A percentile compares a stretch with the other conserved stretches of the same genome.
Conservation (phyloP, 1,139 yeast species). For the Nakaseomyces delphensis region DNA sequence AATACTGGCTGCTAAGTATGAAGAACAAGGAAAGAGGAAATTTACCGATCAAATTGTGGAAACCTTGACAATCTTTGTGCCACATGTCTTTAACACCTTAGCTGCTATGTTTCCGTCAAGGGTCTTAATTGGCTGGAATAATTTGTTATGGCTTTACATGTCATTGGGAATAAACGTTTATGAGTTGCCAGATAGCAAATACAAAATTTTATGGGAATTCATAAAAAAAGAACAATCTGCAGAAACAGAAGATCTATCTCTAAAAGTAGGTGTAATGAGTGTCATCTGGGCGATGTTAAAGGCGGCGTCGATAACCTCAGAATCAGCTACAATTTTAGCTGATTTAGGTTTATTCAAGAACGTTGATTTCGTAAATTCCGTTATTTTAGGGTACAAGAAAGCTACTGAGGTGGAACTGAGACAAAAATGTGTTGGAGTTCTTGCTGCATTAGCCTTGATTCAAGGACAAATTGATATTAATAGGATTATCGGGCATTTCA, state of each 20-base stretch:
- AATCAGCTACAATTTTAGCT: conserved; percentile 11
- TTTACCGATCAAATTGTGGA: conserved; percentile 27
- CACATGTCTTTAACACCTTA: conserved; percentile 37
- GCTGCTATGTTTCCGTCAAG: conserved; percentile 42
- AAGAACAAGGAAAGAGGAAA: conserved; percentile 16
- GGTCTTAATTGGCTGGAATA: conserved; percentile 60
- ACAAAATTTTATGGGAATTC: conserved; percentile 12
- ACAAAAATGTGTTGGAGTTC: conserved; percentile 38
- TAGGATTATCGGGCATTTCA: conserved; percentile 39
- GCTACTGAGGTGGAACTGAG: conserved; percentile 19
- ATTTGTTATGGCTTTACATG: conserved; percentile 46
- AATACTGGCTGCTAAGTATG: conserved; percentile 34
- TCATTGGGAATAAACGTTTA: conserved; percentile 18
- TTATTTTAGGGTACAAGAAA: conserved; percentile 21
- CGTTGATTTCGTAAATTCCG: conserved; percentile 15
- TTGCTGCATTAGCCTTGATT: conserved; percentile 47
- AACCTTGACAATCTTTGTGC: conserved; percentile 34
- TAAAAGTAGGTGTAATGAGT: conserved; percentile 45
- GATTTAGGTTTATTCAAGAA: conserved; percentile 20
- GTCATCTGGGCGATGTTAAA: conserved; percentile 54
- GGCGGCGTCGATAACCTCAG: conserved; percentile 23
- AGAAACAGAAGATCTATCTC: conserved; percentile 32
- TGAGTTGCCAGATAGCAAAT: conserved; percentile 1
- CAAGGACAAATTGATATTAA: conserved; percentile 43
- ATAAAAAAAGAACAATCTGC: conserved; percentile 17